Conservation (phyloP, 2,329 filamentous ascomycete genomes). For the Penicillium freii region DNA sequence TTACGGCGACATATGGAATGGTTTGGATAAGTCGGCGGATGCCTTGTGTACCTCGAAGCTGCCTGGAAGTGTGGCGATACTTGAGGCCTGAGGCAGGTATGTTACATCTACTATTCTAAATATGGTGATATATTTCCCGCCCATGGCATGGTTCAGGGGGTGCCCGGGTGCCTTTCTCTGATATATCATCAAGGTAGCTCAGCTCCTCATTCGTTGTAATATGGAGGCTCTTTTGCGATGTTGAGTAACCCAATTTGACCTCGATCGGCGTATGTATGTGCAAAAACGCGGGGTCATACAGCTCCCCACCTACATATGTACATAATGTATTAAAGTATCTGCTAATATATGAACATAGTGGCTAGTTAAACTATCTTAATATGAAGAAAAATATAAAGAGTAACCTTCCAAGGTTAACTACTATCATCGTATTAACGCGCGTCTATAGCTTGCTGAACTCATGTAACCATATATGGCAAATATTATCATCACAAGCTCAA, state of each 20-base stretch:
- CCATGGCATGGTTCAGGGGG: too few relatives aligned
- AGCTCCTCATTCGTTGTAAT: neutral
- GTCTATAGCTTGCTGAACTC: too few relatives aligned
- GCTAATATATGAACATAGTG: too few relatives aligned
- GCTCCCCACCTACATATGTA: neutral
- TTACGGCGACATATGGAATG: neutral
- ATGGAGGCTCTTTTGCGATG: neutral
- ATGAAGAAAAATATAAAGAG: neutral
- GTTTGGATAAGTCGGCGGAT: neutral
- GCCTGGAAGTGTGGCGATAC: conserved; percentile 1
- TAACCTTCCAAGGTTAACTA: neutral
- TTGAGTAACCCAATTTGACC: conserved; percentile 1
- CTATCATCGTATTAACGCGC: too few relatives aligned
- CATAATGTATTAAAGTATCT: too few relatives aligned
- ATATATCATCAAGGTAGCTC: neutral
- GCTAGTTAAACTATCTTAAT: neutral
- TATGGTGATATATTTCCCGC: neutral
- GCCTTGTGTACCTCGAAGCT: conserved; percentile 1
- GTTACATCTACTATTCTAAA: neutral
- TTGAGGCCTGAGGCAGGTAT: neutral
- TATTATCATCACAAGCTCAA: too few relatives aligned
- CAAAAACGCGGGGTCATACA: neutral
- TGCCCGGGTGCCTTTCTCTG: neutral
- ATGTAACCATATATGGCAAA: too few relatives aligned
- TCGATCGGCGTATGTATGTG: neutral